Conservation (phyloP, 2,329 filamentous ascomycete species). For the Aureobasidium musti region DNA sequence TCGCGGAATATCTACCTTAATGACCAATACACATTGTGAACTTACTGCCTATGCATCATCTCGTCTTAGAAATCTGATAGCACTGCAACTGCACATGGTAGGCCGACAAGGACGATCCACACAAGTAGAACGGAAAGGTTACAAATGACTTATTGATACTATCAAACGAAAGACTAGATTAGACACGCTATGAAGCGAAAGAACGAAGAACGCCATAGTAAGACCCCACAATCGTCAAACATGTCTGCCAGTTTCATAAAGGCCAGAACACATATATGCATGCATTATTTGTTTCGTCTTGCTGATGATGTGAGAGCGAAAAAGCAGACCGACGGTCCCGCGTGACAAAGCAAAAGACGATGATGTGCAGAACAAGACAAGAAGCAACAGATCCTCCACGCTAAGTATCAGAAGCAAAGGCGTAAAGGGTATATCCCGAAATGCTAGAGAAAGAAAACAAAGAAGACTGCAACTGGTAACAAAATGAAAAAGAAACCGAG, state of each 20-base stretch:
- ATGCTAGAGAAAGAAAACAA: constrained; percentile 53
- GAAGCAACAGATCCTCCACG: background rate
- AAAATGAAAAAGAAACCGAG: background rate
- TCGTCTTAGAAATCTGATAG: background rate
- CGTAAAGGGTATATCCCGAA: constrained; percentile 10
- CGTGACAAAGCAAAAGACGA: background rate
- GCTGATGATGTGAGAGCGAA: background rate
- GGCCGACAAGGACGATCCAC: too few relatives aligned
- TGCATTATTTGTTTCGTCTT: background rate
- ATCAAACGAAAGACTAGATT: constrained; percentile 1
- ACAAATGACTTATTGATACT: background rate
- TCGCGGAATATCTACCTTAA: too few relatives aligned
- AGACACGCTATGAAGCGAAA: background rate
- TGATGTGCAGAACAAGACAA: background rate
- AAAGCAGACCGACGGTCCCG: background rate
- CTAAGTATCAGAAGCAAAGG: background rate
- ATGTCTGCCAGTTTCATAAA: constrained; percentile 2
- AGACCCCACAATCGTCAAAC: background rate
- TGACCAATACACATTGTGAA: too few relatives aligned
- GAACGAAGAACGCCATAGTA: background rate
- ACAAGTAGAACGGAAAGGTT: too few relatives aligned
- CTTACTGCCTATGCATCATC: background rate
- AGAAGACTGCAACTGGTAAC: background rate
- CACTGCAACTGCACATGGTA: background rate
- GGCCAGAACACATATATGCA: constrained; percentile 5